These are phyloP conservation scores for Apiospora marii DNA, from an alignment of 2,329 filamentous ascomycete genomes.

Conservation along the genomic window DNA sequence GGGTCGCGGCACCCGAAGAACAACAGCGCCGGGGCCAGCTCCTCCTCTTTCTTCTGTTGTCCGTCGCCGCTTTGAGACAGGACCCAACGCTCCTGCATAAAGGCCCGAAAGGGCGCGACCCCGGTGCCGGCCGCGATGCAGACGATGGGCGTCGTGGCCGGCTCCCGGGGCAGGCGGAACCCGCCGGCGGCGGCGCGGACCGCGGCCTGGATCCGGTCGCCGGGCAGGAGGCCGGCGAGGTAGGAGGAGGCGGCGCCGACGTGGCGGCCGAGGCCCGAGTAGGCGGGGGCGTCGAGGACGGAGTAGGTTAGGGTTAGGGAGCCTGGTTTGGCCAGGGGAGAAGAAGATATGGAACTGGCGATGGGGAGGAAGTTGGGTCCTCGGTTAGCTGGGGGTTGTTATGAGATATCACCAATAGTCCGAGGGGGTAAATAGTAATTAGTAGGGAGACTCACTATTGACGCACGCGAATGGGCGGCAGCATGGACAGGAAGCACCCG, in stretches of 20 bases:
- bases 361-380: too few relatives aligned
- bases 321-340: constrained; percentile 65
- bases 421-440: not conserved
- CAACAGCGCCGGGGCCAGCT: constrained; percentile 67
- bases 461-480: constrained; percentile 80
- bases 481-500: constrained; percentile 72
- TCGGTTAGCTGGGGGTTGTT: not conserved
- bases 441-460: constrained; percentile 67
- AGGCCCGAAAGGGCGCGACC: constrained; percentile 69
- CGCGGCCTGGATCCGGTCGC: constrained; percentile 50
- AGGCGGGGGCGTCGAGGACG: constrained; percentile 65
- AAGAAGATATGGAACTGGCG: constrained; percentile 75
- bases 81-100: constrained; percentile 67
- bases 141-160: constrained; percentile 57
- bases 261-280: constrained; percentile 57
- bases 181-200: constrained; percentile 47
- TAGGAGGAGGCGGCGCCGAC: constrained; percentile 69
- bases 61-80: constrained; percentile 38
- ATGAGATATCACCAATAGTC: too few relatives aligned
- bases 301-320: constrained; percentile 73
- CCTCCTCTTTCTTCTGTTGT: constrained; percentile 47
- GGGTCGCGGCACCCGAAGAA: constrained; percentile 70
- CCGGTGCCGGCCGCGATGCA: constrained; percentile 62
- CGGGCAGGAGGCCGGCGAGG: constrained; percentile 56
- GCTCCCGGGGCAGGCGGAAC: constrained; percentile 58